Evolutionary conservation across 2,329 filamentous ascomycete species (phyloP).

Genomic region (Trichoderma brevicompactum): DNA sequence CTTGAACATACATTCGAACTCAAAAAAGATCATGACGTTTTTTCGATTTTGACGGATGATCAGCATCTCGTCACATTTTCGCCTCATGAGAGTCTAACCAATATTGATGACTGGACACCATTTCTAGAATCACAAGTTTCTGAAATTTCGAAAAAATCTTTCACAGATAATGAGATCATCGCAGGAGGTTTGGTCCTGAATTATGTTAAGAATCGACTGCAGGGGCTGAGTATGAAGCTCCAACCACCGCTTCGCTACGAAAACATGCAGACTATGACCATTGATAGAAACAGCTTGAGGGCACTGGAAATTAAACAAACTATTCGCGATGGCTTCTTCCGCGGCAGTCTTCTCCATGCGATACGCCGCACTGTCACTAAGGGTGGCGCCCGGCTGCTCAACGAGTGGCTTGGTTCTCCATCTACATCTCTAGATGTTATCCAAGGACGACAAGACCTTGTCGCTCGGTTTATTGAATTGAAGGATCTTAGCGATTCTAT

Average conservation of each 20-base stretch:
- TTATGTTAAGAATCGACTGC: conserved; percentile 80
- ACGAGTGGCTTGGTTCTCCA: conserved; percentile 84
- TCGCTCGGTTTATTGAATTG: conserved; percentile 72
- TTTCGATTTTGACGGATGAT: conserved; percentile 73
- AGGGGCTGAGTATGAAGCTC: conserved; percentile 77
- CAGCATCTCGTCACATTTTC: conserved; percentile 77
- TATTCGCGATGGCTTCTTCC: conserved; percentile 75
- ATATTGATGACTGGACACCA: conserved; percentile 68
- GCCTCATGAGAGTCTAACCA: conserved; percentile 49
- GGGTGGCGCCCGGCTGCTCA: conserved; percentile 82
- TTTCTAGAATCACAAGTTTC: conserved; percentile 78
- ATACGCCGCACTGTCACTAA: conserved; percentile 88
- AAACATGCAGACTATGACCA: conserved; percentile 77
- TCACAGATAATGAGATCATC: conserved; percentile 70
- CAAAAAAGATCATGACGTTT: conserved; percentile 63
- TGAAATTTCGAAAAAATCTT: conserved; percentile 54
- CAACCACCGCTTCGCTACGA: conserved; percentile 80
- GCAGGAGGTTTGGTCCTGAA: conserved; percentile 82
- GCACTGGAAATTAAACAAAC: conserved; percentile 89
- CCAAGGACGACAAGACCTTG: conserved; percentile 77
- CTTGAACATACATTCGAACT: conserved; percentile 67
- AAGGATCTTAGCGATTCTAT: conserved; percentile 72
- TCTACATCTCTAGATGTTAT: conserved; percentile 86
- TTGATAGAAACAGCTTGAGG: conserved; percentile 89
- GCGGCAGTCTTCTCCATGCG: conserved; percentile 88